Evolutionary conservation across 1,284 basidiomycete species (phyloP).

Genomic region (Tilletia setariae): DNA sequence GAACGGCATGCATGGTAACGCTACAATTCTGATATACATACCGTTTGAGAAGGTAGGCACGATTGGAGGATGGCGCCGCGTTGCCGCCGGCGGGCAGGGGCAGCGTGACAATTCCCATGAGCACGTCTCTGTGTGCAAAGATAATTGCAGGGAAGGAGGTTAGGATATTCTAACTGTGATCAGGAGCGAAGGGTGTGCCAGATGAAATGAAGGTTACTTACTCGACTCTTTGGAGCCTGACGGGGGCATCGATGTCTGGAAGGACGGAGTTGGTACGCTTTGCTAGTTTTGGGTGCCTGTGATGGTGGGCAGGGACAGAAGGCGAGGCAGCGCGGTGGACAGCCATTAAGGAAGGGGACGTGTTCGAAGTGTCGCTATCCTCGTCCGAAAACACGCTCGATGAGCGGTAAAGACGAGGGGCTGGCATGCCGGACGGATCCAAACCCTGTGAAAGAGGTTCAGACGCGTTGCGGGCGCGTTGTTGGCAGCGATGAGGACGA

Average conservation of each 20-base stretch:
- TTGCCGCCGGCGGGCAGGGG: slow-evolving; percentile 62
- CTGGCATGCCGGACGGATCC: not conserved
- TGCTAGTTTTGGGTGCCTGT: slow-evolving; percentile 37
- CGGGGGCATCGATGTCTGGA: slow-evolving; percentile 53
- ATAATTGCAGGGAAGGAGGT: not conserved
- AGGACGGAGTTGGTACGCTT: slow-evolving; percentile 44
- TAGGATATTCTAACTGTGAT: not conserved
- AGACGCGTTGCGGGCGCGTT: too few relatives aligned
- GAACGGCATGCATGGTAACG: not conserved
- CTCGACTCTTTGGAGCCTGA: slow-evolving; percentile 79
- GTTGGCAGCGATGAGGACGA: too few relatives aligned
- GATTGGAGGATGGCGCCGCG: slow-evolving; percentile 20
- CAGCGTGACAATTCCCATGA: slow-evolving; percentile 89
- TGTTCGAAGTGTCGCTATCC: slow-evolving; percentile 28
- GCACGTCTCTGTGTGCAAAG: slow-evolving; percentile 65
- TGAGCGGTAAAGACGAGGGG: slow-evolving; percentile 27
- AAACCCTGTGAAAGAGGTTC: too few relatives aligned
- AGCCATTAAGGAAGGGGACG: slow-evolving; percentile 26
- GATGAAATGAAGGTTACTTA: not conserved
- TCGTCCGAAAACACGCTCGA: slow-evolving; percentile 45
- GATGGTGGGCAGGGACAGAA: not conserved
- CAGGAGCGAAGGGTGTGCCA: not conserved
- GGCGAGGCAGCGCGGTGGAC: slow-evolving; percentile 21
- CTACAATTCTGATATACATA: not conserved
- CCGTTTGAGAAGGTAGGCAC: slow-evolving; percentile 39